phyloP scores from a whole-genome alignment of 257 asterid genomes.

The Ocimum tenuiflorum region DNA sequence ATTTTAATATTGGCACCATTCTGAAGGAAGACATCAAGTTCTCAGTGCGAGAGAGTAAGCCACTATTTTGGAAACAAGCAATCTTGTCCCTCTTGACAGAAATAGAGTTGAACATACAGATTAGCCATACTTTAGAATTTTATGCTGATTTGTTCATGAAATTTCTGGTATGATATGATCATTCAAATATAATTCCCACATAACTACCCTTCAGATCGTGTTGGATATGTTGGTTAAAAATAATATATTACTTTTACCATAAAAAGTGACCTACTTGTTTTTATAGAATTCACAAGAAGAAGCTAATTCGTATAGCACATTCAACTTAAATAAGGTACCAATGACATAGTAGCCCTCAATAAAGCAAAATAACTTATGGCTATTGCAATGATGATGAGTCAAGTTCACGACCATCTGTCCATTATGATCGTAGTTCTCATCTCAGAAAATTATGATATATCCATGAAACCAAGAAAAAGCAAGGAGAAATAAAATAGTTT shows the following conservation, averaged over 20 bases:
- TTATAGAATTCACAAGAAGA: neutral
- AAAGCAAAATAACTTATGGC: neutral
- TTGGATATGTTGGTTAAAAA: neutral
- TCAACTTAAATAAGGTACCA: neutral
- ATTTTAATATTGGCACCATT: neutral
- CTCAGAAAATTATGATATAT: neutral
- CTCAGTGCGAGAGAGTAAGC: neutral
- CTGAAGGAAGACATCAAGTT: neutral
- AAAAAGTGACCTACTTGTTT: neutral
- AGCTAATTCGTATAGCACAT: neutral
- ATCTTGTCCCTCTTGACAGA: neutral
- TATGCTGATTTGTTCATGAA: neutral
- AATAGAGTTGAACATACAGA: neutral
- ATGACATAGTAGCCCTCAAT: neutral
- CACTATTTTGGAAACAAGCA: neutral
- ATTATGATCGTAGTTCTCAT: conserved; percentile 12
- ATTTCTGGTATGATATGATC: neutral
- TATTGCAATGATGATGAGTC: conserved; percentile 1
- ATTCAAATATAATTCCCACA: neutral
- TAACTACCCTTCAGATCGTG: neutral
- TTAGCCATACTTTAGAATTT: neutral
- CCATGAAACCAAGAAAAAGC: neutral
- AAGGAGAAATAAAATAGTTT: neutral
- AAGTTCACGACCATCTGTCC: conserved; percentile 6
- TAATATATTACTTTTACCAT: neutral